These are phyloP conservation scores for Priceomyces castillae DNA, from an alignment of 805 yeast species.

Conservation along the genomic window DNA sequence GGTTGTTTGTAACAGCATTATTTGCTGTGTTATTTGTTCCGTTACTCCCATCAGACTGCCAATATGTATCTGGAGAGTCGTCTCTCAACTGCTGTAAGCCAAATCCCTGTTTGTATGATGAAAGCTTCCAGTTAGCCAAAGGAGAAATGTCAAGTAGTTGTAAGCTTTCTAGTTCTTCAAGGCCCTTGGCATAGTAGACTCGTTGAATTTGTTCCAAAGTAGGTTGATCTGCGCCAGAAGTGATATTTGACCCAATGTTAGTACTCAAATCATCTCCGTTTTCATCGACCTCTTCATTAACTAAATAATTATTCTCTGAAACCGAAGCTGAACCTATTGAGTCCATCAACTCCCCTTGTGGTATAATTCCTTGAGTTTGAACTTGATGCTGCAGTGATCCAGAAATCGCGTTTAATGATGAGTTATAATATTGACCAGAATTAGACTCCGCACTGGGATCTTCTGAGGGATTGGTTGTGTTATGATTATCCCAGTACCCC, in stretches of 20 bases:
- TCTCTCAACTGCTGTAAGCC: conserved; percentile 73
- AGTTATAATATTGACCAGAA: conserved; percentile 4
- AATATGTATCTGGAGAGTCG: conserved; percentile 66
- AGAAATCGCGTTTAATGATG: conserved; percentile 8
- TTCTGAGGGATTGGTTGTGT: neutral
- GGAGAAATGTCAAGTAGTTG: conserved; percentile 76
- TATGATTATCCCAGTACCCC: conserved; percentile 22
- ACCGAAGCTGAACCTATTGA: conserved; percentile 22
- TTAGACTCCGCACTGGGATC: conserved; percentile 7
- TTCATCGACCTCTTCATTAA: conserved; percentile 11
- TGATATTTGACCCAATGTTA: conserved; percentile 12
- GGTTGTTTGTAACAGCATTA: conserved; percentile 28
- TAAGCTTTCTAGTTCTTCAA: conserved; percentile 51
- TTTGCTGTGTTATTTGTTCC: conserved; percentile 22
- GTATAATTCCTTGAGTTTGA: conserved; percentile 26
- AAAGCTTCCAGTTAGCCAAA: conserved; percentile 79
- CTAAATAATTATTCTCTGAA: conserved; percentile 4
- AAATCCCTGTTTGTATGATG: conserved; percentile 69
- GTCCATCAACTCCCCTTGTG: conserved; percentile 29
- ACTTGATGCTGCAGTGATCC: conserved; percentile 21
- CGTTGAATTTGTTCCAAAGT: conserved; percentile 39
- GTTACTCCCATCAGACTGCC: conserved; percentile 90
- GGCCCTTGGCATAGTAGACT: conserved; percentile 44
- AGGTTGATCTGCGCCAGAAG: conserved; percentile 27
- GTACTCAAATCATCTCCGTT: conserved; percentile 11